Conservation (phyloP, 768 basidiomycete genomes). For the Pulveroboletus sp. region DNA sequence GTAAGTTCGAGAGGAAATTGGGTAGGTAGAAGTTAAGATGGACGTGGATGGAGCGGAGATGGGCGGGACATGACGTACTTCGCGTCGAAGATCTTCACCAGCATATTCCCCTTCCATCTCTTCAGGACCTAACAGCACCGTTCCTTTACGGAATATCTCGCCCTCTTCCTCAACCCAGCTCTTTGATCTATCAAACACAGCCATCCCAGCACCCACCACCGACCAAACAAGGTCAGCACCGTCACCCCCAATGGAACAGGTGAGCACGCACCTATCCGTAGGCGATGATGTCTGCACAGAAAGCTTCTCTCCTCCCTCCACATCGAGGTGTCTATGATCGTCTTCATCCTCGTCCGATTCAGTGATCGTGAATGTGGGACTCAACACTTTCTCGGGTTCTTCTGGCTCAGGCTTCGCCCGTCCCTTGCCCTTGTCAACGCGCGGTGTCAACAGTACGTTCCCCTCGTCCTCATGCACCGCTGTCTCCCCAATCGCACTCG, state of each 20-base stretch:
- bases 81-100: constrained; percentile 82
- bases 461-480: constrained; percentile 21
- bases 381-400: constrained; percentile 64
- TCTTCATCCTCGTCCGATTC: constrained; percentile 50
- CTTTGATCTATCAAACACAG: constrained; percentile 46
- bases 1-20: not conserved
- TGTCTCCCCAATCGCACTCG: not conserved
- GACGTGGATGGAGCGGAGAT: not conserved
- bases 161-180: constrained; percentile 93
- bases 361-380: constrained; percentile 54
- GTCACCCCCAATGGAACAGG: not conserved
- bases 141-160: constrained; percentile 92
- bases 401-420: constrained; percentile 65
- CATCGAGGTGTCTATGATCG: constrained; percentile 29
- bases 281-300: constrained; percentile 30
- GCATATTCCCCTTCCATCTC: constrained; percentile 89
- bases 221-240: not conserved
- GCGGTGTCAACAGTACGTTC: constrained; percentile 49
- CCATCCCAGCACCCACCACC: not conserved
- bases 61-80: constrained; percentile 39
- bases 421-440: constrained; percentile 75
- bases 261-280: constrained; percentile 42
- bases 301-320: constrained; percentile 33
- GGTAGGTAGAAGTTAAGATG: not conserved
- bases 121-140: constrained; percentile 69